Percentiles rank a stretch among this genome's conserved stretches.
phyloP scores from a whole-genome alignment of 352 stramenopile genomes.

The Phytophthora lateralis region DNA sequence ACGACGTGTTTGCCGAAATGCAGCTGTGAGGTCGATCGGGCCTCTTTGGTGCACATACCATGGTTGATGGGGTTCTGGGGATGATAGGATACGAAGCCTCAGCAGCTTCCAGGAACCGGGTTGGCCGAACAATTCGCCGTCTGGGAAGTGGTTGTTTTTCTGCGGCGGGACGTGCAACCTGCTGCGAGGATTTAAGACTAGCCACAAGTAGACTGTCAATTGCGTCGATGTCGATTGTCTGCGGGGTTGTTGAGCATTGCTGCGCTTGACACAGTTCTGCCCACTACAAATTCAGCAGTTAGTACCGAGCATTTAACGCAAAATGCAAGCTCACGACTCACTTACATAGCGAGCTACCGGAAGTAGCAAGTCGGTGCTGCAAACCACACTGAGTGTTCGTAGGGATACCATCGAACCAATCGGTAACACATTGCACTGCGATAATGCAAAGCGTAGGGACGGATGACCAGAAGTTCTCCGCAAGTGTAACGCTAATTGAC shows the following conservation, averaged over 20 bases:
- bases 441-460: slow-evolving; percentile 59
- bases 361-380: slow-evolving; percentile 39
- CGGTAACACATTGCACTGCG: slow-evolving; percentile 54
- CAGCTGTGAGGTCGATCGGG: slow-evolving; percentile 40
- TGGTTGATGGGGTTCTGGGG: slow-evolving; percentile 8
- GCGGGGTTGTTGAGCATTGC: slow-evolving; percentile 12
- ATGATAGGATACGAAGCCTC: slow-evolving; percentile 19
- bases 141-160: neutral
- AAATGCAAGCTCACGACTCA: neutral
- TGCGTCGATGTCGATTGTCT: slow-evolving; percentile 63
- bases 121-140: slow-evolving; percentile 18
- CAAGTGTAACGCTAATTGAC: slow-evolving; percentile 47
- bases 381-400: slow-evolving; percentile 39
- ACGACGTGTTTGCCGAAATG: slow-evolving; percentile 22
- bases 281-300: slow-evolving; percentile 36
- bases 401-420: slow-evolving; percentile 34
- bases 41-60: slow-evolving; percentile 26
- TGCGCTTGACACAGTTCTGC: slow-evolving; percentile 39
- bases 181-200: slow-evolving; percentile 25
- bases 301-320: neutral
- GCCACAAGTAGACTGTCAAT: slow-evolving; percentile 55
- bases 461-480: slow-evolving; percentile 45
- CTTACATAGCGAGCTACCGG: slow-evolving; percentile 54
- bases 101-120: slow-evolving; percentile 8
- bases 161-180: neutral